phyloP scores from a whole-genome alignment of 345 rosid genomes.

The Streptanthus diversifolius region DNA sequence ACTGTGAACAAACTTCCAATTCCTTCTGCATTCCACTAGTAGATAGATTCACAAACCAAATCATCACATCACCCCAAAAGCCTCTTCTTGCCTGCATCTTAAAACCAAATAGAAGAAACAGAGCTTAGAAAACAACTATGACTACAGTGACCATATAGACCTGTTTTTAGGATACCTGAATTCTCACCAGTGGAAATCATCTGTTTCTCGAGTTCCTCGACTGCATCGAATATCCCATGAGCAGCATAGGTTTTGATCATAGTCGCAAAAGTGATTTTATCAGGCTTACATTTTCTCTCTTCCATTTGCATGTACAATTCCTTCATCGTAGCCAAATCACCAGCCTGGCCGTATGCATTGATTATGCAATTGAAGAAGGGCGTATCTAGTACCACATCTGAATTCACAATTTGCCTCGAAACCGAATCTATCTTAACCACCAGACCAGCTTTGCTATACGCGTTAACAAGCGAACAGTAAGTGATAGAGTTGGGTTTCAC shows the following conservation, averaged over 20 bases:
- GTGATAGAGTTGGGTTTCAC: slow-evolving; percentile 77
- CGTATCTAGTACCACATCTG: slow-evolving; percentile 73
- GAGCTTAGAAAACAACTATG: slow-evolving; percentile 2
- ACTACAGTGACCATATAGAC: background rate
- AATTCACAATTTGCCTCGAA: slow-evolving; percentile 71
- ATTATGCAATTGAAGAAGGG: slow-evolving; percentile 74
- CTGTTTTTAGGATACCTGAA: slow-evolving; percentile 31
- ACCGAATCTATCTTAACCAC: slow-evolving; percentile 59
- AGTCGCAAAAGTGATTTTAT: slow-evolving; percentile 59
- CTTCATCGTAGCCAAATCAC: slow-evolving; percentile 64
- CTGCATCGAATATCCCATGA: slow-evolving; percentile 63
- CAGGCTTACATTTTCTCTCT: slow-evolving; percentile 64
- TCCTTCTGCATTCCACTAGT: background rate
- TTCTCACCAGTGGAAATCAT: slow-evolving; percentile 36
- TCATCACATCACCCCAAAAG: slow-evolving; percentile 15
- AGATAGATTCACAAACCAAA: slow-evolving; percentile 4
- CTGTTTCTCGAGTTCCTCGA: slow-evolving; percentile 48
- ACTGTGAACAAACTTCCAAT: background rate
- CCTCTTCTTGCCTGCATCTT: slow-evolving; percentile 27
- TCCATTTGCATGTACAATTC: slow-evolving; percentile 59
- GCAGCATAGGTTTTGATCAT: slow-evolving; percentile 66
- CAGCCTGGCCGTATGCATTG: slow-evolving; percentile 68
- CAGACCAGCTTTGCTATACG: slow-evolving; percentile 58
- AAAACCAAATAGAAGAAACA: slow-evolving; percentile 6
- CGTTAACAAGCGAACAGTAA: slow-evolving; percentile 68